Conservation (phyloP, 2,329 filamentous ascomycete species). For the Venturiaceae sp. region DNA sequence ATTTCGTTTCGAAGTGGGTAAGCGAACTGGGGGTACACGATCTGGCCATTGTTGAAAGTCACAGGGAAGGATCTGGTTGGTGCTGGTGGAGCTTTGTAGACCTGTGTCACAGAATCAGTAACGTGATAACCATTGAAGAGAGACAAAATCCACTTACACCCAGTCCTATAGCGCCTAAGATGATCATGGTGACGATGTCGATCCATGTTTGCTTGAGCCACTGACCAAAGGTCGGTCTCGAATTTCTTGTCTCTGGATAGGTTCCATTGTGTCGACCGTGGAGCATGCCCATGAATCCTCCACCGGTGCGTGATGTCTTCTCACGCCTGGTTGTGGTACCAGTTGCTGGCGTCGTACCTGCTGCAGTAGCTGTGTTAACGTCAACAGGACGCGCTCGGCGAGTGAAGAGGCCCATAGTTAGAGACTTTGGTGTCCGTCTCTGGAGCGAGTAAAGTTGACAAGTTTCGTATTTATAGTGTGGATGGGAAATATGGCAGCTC, state of each 20-base stretch:
- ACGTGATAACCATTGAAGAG: not conserved
- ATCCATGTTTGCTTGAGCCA: conserved; percentile 60
- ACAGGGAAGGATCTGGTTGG: conserved; percentile 62
- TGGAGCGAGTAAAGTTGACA: no score
- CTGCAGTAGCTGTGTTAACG: not conserved
- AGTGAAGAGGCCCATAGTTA: conserved; percentile 6
- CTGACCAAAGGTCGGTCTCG: conserved; percentile 53
- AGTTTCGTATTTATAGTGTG: no score
- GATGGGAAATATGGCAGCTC: no score
- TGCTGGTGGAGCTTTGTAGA: conserved; percentile 55
- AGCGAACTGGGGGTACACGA: conserved; percentile 61
- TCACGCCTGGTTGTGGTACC: not conserved
- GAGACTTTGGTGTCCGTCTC: no score
- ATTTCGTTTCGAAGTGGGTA: conserved; percentile 63
- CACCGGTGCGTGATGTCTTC: conserved; percentile 5
- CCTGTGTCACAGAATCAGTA: conserved; percentile 23
- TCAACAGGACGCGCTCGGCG: not conserved
- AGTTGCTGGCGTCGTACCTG: conserved; percentile 2
- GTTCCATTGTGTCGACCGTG: not conserved
- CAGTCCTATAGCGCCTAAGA: conserved; percentile 56
- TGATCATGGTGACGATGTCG: conserved; percentile 57
- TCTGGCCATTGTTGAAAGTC: conserved; percentile 54
- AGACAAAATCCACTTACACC: conserved; percentile 40
- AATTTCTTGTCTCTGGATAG: conserved; percentile 31
- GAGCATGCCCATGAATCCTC: not conserved